These are phyloP conservation scores for Kodamaea alishanica DNA, from an alignment of 1,139 yeast species.

Conservation along the genomic window DNA sequence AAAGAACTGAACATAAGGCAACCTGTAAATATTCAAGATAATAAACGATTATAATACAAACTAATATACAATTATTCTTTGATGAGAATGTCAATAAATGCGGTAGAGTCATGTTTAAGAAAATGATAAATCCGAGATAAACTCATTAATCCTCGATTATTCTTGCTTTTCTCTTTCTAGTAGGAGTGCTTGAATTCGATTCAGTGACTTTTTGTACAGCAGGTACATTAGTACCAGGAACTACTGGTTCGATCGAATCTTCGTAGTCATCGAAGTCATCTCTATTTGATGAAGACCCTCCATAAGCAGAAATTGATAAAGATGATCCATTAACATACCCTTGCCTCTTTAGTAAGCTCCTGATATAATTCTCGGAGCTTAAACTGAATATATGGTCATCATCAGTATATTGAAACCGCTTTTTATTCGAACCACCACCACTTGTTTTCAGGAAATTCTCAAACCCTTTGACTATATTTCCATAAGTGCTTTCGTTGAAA, in stretches of 20 bases:
- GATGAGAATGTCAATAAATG: neutral
- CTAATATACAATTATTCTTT: neutral
- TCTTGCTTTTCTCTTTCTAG: constrained; percentile 35
- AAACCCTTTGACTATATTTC: constrained; percentile 86
- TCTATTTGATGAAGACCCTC: constrained; percentile 11
- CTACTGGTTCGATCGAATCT: constrained; percentile 38
- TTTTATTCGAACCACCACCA: constrained; percentile 42
- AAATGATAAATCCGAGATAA: neutral
- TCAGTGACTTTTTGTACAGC: constrained; percentile 6
- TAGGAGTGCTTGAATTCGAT: constrained; percentile 23
- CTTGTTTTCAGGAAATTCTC: constrained; percentile 66
- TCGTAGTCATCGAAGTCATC: constrained; percentile 47
- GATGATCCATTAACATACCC: constrained; percentile 12
- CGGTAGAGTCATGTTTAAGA: neutral
- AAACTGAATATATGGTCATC: constrained; percentile 84
- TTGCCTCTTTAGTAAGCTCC: constrained; percentile 48
- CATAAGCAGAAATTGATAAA: no score
- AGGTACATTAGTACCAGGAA: constrained; percentile 6
- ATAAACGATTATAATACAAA: neutral
- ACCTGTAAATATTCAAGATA: neutral
- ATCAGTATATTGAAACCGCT: constrained; percentile 60
- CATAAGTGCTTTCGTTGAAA: constrained; percentile 63
- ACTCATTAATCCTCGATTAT: constrained; percentile 25
- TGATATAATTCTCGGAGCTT: constrained; percentile 70
- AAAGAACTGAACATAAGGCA: constrained; percentile 3